These are phyloP conservation scores for Ottelia alismoides DNA, from an alignment of 106 monocot genomes.

Conservation along the genomic window DNA sequence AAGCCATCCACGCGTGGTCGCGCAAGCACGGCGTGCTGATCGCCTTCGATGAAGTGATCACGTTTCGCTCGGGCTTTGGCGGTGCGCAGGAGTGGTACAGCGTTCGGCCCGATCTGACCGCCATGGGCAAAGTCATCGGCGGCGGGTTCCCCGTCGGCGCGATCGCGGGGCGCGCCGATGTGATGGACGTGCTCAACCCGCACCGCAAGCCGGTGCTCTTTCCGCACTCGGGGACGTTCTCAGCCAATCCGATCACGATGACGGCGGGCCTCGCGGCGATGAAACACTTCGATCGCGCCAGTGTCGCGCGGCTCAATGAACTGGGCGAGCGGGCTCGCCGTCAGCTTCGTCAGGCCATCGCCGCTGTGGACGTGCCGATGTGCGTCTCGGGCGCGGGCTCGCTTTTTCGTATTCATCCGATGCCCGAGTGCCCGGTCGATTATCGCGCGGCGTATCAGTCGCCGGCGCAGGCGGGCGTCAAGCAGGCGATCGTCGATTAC, in stretches of 20 bases:
- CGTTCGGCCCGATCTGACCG: not conserved
- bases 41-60: not conserved
- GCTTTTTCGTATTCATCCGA: not conserved
- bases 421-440: too few relatives aligned
- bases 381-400: not conserved
- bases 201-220: not conserved
- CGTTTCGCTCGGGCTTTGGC: not conserved
- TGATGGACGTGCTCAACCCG: not conserved
- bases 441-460: not conserved
- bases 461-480: too few relatives aligned
- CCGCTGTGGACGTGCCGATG: too few relatives aligned
- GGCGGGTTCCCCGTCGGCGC: not conserved
- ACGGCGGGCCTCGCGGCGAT: not conserved
- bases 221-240: not conserved
- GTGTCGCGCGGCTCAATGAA: not conserved
- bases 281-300: not conserved
- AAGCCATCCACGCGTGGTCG: not conserved
- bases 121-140: not conserved
- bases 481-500: not conserved
- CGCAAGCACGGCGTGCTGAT: not conserved
- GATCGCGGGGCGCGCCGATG: not conserved
- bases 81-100: not conserved
- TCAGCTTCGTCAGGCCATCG: not conserved
- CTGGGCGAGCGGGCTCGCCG: not conserved
- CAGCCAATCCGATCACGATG: not conserved